Evolutionary conservation across 805 yeast species (phyloP).

Genomic region (Candida gorgasii): DNA sequence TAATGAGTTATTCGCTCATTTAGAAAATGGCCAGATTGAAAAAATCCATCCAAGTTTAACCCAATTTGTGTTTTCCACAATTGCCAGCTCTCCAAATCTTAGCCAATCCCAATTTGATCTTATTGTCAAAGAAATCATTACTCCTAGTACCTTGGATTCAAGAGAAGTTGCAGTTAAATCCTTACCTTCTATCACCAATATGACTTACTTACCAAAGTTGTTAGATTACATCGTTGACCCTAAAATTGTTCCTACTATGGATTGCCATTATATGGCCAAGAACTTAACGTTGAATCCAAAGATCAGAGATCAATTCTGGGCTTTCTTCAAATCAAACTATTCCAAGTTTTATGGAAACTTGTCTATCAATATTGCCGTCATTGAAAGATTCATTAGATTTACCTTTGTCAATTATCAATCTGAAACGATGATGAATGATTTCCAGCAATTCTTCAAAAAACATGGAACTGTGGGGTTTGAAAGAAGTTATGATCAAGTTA

Average conservation of each 20-base stretch:
- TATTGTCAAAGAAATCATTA: conserved; percentile 47
- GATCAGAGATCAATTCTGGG: conserved; percentile 49
- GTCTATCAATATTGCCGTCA: conserved; percentile 51
- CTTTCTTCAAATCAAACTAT: conserved; percentile 51
- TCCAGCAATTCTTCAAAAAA: conserved; percentile 29
- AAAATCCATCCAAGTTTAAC: conserved; percentile 46
- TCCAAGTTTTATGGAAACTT: conserved; percentile 42
- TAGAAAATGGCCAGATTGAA: conserved; percentile 19
- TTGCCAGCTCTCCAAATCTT: conserved; percentile 37
- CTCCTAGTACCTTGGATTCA: conserved; percentile 57
- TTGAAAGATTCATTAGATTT: conserved; percentile 47
- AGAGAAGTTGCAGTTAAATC: conserved; percentile 60
- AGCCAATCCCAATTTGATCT: conserved; percentile 34
- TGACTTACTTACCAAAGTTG: conserved; percentile 37
- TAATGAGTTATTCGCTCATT: conserved; percentile 25
- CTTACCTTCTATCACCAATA: conserved; percentile 47
- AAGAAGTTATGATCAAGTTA: conserved; percentile 54
- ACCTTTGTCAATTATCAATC: conserved; percentile 43
- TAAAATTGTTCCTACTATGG: conserved; percentile 56
- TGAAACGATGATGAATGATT: conserved; percentile 30
- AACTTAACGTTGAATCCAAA: conserved; percentile 48
- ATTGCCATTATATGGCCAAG: conserved; percentile 51
- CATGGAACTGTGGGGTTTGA: conserved; percentile 50
- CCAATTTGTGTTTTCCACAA: conserved; percentile 43
- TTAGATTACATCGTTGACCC: conserved; percentile 43